Evolutionary conservation across 352 stramenopile species (phyloP).

Genomic region (Phytophthora uliginosa): DNA sequence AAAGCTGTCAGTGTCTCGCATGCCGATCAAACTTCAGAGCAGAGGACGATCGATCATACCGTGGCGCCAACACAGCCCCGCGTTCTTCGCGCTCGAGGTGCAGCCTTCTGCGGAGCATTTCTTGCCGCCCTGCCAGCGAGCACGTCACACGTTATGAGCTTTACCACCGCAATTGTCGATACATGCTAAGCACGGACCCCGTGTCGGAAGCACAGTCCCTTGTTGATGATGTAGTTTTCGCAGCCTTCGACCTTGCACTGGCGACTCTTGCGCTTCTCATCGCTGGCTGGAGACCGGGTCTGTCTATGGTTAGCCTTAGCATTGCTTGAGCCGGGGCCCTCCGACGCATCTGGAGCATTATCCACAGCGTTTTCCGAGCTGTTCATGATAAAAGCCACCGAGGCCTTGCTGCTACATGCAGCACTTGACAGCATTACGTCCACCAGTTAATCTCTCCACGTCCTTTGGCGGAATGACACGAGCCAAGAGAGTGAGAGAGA

Average conservation of each 20-base stretch:
- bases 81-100: constrained; percentile 49
- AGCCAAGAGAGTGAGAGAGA: background rate
- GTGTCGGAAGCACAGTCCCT: constrained; percentile 55
- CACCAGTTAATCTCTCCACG: constrained; percentile 4
- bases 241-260: constrained; percentile 49
- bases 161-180: constrained; percentile 17
- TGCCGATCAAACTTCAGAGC: background rate
- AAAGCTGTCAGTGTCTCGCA: background rate
- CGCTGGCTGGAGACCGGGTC: constrained; percentile 5
- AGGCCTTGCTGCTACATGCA: constrained; percentile 15
- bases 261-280: constrained; percentile 42
- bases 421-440: constrained; percentile 8
- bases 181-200: constrained; percentile 30
- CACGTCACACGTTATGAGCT: constrained; percentile 6
- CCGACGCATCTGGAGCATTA: background rate
- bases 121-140: constrained; percentile 41
- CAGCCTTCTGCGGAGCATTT: constrained; percentile 44
- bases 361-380: constrained; percentile 8
- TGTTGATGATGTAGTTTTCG: constrained; percentile 62
- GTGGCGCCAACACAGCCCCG: constrained; percentile 49
- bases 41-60: constrained; percentile 20
- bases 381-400: constrained; percentile 37
- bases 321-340: background rate
- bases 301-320: background rate
- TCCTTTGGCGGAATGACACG: constrained; percentile 17